Evolutionary conservation across 2,329 filamentous ascomycete genomes (phyloP).

Genomic region (Aspergillus ruber): DNA sequence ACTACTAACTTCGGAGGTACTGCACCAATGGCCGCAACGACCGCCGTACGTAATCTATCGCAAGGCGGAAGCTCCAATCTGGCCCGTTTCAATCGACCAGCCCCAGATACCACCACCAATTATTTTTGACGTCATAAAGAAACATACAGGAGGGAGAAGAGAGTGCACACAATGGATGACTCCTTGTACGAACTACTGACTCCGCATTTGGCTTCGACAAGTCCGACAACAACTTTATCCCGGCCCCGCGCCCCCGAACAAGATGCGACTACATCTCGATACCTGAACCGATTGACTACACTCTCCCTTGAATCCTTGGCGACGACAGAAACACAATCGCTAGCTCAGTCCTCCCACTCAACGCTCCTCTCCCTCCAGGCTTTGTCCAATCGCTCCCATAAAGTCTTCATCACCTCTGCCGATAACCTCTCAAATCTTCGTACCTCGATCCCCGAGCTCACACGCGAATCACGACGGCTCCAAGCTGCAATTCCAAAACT

Average conservation of each 20-base stretch:
- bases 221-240: conserved; percentile 8
- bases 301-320: conserved; percentile 68
- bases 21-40: conserved; percentile 26
- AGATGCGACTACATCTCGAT: conserved; percentile 44
- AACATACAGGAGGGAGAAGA: not conserved
- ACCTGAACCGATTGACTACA: conserved; percentile 70
- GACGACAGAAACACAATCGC: conserved; percentile 67
- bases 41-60: conserved; percentile 16
- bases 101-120: conserved; percentile 9
- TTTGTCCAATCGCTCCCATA: conserved; percentile 83
- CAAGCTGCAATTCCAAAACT: conserved; percentile 68
- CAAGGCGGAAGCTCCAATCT: conserved; percentile 3
- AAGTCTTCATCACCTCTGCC: conserved; percentile 73
- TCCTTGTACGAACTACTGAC: conserved; percentile 67
- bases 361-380: conserved; percentile 76
- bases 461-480: conserved; percentile 59
- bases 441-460: conserved; percentile 64
- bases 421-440: conserved; percentile 68
- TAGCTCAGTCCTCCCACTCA: conserved; percentile 76
- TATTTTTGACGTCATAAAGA: not conserved
- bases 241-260: conserved; percentile 7
- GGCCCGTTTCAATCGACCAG: conserved; percentile 9
- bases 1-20: conserved; percentile 12
- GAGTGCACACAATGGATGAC: conserved; percentile 52
- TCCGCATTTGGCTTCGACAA: conserved; percentile 50